Percentiles rank a stretch among this genome's conserved stretches.
Evolutionary conservation across 2,329 filamentous ascomycete species (phyloP).

Genomic region (Ophiocordyceps camponoti-floridani): DNA sequence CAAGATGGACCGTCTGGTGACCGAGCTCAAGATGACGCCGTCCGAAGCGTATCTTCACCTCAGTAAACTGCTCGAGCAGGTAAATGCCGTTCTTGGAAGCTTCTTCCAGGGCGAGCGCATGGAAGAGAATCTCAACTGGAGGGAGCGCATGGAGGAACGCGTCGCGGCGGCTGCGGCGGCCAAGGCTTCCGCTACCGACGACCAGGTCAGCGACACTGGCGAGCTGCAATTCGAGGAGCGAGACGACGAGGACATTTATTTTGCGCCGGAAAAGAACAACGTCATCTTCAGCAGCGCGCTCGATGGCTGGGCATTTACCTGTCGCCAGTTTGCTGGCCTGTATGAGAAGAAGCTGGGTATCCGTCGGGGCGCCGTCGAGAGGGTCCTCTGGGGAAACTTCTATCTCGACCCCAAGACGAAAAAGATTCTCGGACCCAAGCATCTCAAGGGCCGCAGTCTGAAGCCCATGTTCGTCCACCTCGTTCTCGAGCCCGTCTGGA

Average conservation of each 20-base stretch:
- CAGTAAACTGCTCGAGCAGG: slow-evolving; percentile 78
- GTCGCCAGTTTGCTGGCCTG: slow-evolving; percentile 78
- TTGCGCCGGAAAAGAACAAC: slow-evolving; percentile 95
- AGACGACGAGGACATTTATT: slow-evolving; percentile 94
- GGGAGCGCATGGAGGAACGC: slow-evolving; percentile 78
- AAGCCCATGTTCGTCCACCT: slow-evolving; percentile 98
- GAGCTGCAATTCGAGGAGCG: slow-evolving; percentile 67
- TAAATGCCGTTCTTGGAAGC: slow-evolving; percentile 91
- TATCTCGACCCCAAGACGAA: slow-evolving; percentile 96
- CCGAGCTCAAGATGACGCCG: slow-evolving; percentile 86
- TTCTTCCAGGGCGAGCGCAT: slow-evolving; percentile 97
- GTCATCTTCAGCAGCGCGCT: slow-evolving; percentile 97
- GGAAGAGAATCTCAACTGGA: slow-evolving; percentile 95
- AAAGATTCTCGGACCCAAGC: slow-evolving; percentile 75
- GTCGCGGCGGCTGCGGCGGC: slow-evolving; percentile 52
- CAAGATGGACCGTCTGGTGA: slow-evolving; percentile 91
- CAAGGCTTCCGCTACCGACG: slow-evolving; percentile 30
- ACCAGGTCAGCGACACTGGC: slow-evolving; percentile 33
- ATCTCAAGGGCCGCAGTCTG: slow-evolving; percentile 75
- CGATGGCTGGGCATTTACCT: slow-evolving; percentile 98
- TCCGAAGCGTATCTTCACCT: slow-evolving; percentile 79
- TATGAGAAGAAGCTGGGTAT: slow-evolving; percentile 97
- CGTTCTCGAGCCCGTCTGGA: slow-evolving; percentile 91
- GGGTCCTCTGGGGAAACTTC: slow-evolving; percentile 91
- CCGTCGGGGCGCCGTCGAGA: slow-evolving; percentile 74